These are phyloP conservation scores for Phytopythium chamaehyphon DNA, from an alignment of 352 stramenopile genomes.

Conservation along the genomic window DNA sequence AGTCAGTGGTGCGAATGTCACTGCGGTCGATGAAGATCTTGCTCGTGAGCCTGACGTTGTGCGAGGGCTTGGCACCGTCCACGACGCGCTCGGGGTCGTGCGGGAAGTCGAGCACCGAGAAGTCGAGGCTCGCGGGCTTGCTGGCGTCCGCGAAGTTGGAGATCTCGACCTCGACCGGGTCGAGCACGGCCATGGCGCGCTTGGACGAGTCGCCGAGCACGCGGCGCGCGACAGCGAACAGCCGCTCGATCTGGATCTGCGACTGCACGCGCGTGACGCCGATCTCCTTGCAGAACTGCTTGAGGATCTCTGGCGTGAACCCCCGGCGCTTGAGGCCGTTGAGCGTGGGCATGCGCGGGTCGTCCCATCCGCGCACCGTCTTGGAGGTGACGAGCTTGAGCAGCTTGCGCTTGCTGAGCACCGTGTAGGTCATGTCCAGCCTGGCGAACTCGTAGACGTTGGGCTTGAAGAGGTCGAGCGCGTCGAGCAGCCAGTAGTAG, in stretches of 20 bases:
- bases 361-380: conserved; percentile 89
- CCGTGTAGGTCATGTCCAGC: conserved; percentile 97
- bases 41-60: conserved; percentile 59
- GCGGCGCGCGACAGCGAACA: conserved; percentile 67
- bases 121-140: conserved; percentile 20
- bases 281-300: conserved; percentile 86
- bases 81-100: conserved; percentile 52
- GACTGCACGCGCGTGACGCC: conserved; percentile 84
- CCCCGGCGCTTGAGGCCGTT: conserved; percentile 89
- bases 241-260: conserved; percentile 81
- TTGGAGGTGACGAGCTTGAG: conserved; percentile 96
- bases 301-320: conserved; percentile 81
- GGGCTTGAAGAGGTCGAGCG: conserved; percentile 96
- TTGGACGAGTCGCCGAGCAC: conserved; percentile 68
- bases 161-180: conserved; percentile 71
- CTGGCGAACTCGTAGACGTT: conserved; percentile 97
- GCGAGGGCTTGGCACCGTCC: conserved; percentile 43
- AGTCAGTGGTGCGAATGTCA: conserved; percentile 60
- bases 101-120: conserved; percentile 67
- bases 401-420: conserved; percentile 98
- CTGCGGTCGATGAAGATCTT: conserved; percentile 69
- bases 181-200: conserved; percentile 77
- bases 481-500: conserved; percentile 99
- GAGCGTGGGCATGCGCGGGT: conserved; percentile 98
- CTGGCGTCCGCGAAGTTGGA: conserved; percentile 57